Conservation (phyloP, 1,284 basidiomycete genomes). For the Filobasidium uniguttulatum region DNA sequence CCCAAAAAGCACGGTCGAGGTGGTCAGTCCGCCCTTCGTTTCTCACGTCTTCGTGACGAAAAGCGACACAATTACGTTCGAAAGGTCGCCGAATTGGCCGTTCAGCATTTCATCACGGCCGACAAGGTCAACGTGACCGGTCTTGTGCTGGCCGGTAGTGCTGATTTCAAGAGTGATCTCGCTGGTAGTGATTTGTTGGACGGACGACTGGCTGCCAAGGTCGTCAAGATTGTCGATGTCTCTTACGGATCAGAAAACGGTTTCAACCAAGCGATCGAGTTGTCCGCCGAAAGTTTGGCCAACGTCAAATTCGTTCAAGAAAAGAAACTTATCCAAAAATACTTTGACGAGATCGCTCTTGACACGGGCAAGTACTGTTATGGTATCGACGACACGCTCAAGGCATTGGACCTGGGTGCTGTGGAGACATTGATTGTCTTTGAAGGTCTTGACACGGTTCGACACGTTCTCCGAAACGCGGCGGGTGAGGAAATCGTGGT, state of each 20-base stretch:
- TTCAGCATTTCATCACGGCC: conserved; percentile 94
- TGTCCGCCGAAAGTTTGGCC: conserved; percentile 84
- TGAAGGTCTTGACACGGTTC: conserved; percentile 86
- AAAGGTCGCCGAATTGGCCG: conserved; percentile 92
- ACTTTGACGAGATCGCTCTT: conserved; percentile 90
- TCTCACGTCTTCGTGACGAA: conserved; percentile 97
- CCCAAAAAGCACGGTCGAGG: conserved; percentile 99
- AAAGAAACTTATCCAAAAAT: conserved; percentile 85
- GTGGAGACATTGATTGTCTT: conserved; percentile 96
- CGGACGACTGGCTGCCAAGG: conserved; percentile 66
- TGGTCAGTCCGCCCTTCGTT: conserved; percentile 99
- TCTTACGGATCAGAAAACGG: conserved; percentile 98
- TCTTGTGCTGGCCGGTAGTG: conserved; percentile 90
- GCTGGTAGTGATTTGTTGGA: conserved; percentile 96
- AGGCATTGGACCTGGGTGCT: conserved; percentile 89
- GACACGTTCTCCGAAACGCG: conserved; percentile 74
- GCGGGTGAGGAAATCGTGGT: conserved; percentile 75
- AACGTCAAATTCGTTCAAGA: conserved; percentile 99
- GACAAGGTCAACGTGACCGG: conserved; percentile 98
- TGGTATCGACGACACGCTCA: conserved; percentile 92
- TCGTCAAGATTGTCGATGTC: conserved; percentile 97
- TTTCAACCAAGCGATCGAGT: conserved; percentile 98
- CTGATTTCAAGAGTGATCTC: conserved; percentile 98
- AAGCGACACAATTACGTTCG: conserved; percentile 99
- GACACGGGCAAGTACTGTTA: conserved; percentile 98